These are phyloP conservation scores for Cylindrotheca closterium DNA, from an alignment of 108 stramenopile genomes.

Conservation along the genomic window DNA sequence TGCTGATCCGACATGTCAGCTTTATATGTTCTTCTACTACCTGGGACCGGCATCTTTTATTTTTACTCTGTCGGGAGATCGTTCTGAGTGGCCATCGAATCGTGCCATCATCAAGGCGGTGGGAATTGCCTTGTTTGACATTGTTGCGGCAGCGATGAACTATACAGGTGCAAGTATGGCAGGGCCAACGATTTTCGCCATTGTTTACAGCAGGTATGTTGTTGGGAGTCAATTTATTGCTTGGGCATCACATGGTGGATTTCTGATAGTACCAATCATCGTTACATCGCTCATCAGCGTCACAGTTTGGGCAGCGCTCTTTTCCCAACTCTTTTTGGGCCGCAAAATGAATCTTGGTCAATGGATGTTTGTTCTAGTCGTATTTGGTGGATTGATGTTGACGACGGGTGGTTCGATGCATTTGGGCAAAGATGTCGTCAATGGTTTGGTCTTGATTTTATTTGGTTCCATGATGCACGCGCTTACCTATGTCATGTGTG, in stretches of 20 bases:
- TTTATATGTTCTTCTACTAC: slow-evolving; percentile 82
- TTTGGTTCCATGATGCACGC: slow-evolving; percentile 58
- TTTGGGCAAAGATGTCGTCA: slow-evolving; percentile 42
- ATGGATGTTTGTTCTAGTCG: slow-evolving; percentile 55
- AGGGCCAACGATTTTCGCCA: slow-evolving; percentile 76
- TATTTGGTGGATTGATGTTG: slow-evolving; percentile 62
- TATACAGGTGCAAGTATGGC: slow-evolving; percentile 72
- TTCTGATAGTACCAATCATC: not conserved
- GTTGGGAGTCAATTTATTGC: no score
- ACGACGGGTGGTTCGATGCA: slow-evolving; percentile 45
- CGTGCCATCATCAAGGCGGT: slow-evolving; percentile 36
- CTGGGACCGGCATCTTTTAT: slow-evolving; percentile 46
- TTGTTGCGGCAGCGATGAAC: slow-evolving; percentile 64
- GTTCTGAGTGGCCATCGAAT: slow-evolving; percentile 21
- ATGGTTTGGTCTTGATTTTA: slow-evolving; percentile 46
- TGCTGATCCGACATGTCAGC: slow-evolving; percentile 62
- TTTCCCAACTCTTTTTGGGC: slow-evolving; percentile 46
- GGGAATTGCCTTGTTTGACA: slow-evolving; percentile 64
- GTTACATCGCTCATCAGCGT: no score
- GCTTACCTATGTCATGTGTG: slow-evolving; percentile 64
- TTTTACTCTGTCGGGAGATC: slow-evolving; percentile 6
- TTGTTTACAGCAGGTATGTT: slow-evolving; percentile 54
- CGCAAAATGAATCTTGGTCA: slow-evolving; percentile 44
- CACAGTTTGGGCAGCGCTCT: slow-evolving; percentile 79
- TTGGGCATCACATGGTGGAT: not conserved